A percentile compares a stretch with the other conserved stretches of the same genome.
phyloP scores from a whole-genome alignment of 2,329 filamentous ascomycete genomes.

The Tolypocladium nubicola region DNA sequence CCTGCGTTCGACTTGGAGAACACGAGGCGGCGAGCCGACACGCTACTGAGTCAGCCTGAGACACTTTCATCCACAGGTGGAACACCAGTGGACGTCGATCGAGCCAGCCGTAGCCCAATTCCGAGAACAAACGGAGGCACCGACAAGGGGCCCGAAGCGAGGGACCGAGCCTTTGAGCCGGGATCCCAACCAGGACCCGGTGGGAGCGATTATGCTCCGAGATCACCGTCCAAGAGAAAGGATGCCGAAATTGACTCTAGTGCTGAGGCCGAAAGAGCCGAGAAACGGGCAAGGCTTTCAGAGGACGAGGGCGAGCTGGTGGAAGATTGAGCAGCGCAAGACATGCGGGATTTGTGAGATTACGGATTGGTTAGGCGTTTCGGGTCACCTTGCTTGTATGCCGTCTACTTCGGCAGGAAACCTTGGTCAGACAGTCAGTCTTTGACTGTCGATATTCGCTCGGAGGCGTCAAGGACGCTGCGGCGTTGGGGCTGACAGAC shows the following conservation, averaged over 20 bases:
- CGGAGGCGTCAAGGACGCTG: neutral
- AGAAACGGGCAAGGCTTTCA: slow-evolving; percentile 33
- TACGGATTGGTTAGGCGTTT: neutral
- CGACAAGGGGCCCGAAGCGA: slow-evolving; percentile 15
- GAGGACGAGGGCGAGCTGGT: slow-evolving; percentile 39
- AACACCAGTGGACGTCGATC: slow-evolving; percentile 36
- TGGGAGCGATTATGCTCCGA: slow-evolving; percentile 17
- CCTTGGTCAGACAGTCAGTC: neutral
- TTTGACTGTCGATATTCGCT: neutral
- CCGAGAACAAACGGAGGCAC: slow-evolving; percentile 26
- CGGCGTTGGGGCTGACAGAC: neutral
- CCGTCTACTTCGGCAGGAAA: neutral
- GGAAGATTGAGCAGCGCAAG: slow-evolving; percentile 15
- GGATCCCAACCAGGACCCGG: slow-evolving; percentile 22
- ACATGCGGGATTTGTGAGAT: neutral
- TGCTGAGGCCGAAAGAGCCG: slow-evolving; percentile 22
- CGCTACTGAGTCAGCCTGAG: slow-evolving; percentile 28
- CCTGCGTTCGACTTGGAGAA: slow-evolving; percentile 46
- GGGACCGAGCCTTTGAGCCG: neutral
- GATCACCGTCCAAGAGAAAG: slow-evolving; percentile 32
- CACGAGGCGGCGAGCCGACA: slow-evolving; percentile 39
- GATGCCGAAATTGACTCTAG: slow-evolving; percentile 23
- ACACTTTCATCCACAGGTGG: slow-evolving; percentile 36
- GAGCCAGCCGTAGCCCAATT: slow-evolving; percentile 38
- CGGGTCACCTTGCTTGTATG: neutral